These are phyloP conservation scores for Kitagawia praeruptora DNA, from an alignment of 129 eudicot genomes.

Conservation along the genomic window DNA sequence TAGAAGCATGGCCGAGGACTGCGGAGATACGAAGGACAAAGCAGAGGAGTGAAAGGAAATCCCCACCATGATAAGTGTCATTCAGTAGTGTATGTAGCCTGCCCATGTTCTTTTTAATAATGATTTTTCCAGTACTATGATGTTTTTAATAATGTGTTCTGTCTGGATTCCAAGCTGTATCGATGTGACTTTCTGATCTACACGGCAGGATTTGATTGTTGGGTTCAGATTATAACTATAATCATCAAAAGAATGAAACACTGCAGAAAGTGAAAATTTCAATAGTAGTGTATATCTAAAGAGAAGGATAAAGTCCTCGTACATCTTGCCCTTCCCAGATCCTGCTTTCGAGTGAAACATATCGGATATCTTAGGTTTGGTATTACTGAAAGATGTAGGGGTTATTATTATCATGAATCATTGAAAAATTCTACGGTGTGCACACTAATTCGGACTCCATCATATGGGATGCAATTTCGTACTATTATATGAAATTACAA, in stretches of 20 bases:
- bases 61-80: background rate
- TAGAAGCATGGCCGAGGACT: background rate
- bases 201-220: slow-evolving; percentile 1
- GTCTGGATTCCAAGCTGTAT: background rate
- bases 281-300: background rate
- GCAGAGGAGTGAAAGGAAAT: background rate
- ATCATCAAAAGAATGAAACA: background rate
- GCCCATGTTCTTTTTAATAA: background rate
- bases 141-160: background rate
- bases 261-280: background rate
- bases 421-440: background rate
- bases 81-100: background rate
- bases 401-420: background rate
- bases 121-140: background rate
- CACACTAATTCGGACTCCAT: no score
- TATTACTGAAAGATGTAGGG: no score
- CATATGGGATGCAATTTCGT: background rate
- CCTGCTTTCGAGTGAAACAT: background rate
- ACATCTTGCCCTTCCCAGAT: background rate
- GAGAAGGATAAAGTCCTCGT: no score
- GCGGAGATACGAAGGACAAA: slow-evolving; percentile 2
- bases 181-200: background rate
- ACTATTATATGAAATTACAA: background rate
- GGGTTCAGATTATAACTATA: background rate
- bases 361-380: background rate